Evolutionary conservation across 192 early-diverging fungal genomes (phyloP).

Genomic region (Haplosporangium gracile): DNA sequence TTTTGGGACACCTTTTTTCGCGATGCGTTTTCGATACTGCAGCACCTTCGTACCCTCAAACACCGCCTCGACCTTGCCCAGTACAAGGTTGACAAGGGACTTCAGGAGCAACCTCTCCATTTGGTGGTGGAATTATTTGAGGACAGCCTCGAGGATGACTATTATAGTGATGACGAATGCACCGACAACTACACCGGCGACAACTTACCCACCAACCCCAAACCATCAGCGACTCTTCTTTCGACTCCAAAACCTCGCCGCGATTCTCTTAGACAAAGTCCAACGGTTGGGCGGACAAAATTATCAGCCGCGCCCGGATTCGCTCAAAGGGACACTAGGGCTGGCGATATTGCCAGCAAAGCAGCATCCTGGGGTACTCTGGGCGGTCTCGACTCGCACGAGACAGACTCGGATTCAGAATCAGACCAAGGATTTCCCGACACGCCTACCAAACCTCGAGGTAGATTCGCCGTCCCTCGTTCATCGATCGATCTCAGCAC

Average conservation of each 20-base stretch:
- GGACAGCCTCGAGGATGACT: slow-evolving; percentile 21
- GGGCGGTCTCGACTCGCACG: not conserved
- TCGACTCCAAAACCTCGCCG: not conserved
- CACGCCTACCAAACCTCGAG: not conserved
- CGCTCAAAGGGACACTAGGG: not conserved
- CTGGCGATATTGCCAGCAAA: not conserved
- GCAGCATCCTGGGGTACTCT: not conserved
- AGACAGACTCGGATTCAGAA: not conserved
- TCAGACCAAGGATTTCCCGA: slow-evolving; percentile 3
- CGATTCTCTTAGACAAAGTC: not conserved
- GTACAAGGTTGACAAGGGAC: slow-evolving; percentile 34
- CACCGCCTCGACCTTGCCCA: slow-evolving; percentile 10
- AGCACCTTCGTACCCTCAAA: slow-evolving; percentile 20
- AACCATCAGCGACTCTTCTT: not conserved
- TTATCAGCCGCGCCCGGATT: not conserved
- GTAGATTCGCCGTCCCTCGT: not conserved
- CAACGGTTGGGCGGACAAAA: not conserved
- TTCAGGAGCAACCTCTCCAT: slow-evolving; percentile 47
- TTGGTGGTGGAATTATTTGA: slow-evolving; percentile 43
- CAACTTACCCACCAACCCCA: not conserved
- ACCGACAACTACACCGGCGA: not conserved
- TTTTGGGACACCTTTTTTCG: not conserved
- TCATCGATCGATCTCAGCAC: not conserved
- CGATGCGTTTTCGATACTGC: not conserved
- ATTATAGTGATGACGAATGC: slow-evolving; percentile 8